These are phyloP conservation scores for Lavandula angustifolia DNA, from an alignment of 257 asterid genomes.

Conservation along the genomic window DNA sequence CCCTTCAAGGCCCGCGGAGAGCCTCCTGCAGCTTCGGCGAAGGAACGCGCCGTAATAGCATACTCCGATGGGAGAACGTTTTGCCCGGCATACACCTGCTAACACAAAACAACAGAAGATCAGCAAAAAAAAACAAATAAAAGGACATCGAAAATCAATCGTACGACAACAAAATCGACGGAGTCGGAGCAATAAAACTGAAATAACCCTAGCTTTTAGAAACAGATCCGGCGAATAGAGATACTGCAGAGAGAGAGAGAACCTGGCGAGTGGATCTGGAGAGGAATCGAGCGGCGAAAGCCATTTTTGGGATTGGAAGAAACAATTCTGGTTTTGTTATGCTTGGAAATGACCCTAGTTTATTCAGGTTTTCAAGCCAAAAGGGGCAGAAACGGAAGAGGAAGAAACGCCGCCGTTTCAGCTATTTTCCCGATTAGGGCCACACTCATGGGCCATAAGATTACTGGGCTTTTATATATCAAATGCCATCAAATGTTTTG, in stretches of 20 bases:
- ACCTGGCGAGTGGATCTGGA: constrained; percentile 82
- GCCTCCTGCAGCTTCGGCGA: constrained; percentile 69
- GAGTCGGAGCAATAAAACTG: not conserved
- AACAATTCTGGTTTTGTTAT: constrained; percentile 26
- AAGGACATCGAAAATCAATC: not conserved
- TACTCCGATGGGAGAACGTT: constrained; percentile 54
- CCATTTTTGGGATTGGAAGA: constrained; percentile 49
- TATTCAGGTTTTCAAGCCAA: constrained; percentile 22
- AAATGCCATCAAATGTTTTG: no score
- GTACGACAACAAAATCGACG: not conserved
- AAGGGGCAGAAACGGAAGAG: constrained; percentile 27
- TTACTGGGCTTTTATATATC: constrained; percentile 14
- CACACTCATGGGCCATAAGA: not conserved
- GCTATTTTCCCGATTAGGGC: not conserved
- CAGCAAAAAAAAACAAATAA: not conserved
- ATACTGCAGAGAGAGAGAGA: constrained; percentile 8
- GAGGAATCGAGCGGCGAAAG: constrained; percentile 64
- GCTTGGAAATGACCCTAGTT: constrained; percentile 35
- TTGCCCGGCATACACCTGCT: constrained; percentile 52
- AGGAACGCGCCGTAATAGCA: constrained; percentile 63
- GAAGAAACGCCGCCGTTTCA: constrained; percentile 30
- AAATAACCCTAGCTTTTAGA: constrained; percentile 23
- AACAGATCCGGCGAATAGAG: constrained; percentile 26
- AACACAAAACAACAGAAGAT: not conserved
- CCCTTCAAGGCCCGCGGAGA: constrained; percentile 69